Evolutionary conservation across 768 basidiomycete species (phyloP).

Genomic region (Suillus discolor): DNA sequence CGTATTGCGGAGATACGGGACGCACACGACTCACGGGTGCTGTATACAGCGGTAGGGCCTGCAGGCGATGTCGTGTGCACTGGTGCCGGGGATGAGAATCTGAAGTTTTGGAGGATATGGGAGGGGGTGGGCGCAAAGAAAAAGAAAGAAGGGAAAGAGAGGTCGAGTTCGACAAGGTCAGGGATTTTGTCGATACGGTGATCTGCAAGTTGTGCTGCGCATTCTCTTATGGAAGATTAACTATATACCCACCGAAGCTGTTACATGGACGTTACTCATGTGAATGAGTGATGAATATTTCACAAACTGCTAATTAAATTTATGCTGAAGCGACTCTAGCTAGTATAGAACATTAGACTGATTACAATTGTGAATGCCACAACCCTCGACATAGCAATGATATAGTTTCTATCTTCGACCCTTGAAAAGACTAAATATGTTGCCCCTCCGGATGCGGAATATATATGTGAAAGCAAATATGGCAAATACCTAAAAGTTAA

Average conservation of each 20-base stretch:
- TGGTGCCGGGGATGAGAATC: conserved; percentile 91
- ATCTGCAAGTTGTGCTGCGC: conserved; percentile 8
- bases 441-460: background rate
- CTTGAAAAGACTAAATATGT: conserved; percentile 2
- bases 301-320: background rate
- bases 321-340: too few species aligned
- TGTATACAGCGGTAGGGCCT: conserved; percentile 84
- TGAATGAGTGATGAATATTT: background rate
- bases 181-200: conserved; percentile 41
- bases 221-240: background rate
- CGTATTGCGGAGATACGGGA: conserved; percentile 83
- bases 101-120: conserved; percentile 96
- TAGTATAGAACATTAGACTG: too few species aligned
- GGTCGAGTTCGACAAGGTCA: conserved; percentile 23
- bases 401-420: background rate
- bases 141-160: conserved; percentile 37
- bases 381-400: background rate
- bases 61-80: conserved; percentile 92
- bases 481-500: background rate
- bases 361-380: background rate
- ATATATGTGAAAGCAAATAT: background rate
- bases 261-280: background rate
- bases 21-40: conserved; percentile 89
- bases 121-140: conserved; percentile 50
- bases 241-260: background rate